phyloP scores from a whole-genome alignment of 768 basidiomycete genomes.

The Roridomyces roridus region DNA sequence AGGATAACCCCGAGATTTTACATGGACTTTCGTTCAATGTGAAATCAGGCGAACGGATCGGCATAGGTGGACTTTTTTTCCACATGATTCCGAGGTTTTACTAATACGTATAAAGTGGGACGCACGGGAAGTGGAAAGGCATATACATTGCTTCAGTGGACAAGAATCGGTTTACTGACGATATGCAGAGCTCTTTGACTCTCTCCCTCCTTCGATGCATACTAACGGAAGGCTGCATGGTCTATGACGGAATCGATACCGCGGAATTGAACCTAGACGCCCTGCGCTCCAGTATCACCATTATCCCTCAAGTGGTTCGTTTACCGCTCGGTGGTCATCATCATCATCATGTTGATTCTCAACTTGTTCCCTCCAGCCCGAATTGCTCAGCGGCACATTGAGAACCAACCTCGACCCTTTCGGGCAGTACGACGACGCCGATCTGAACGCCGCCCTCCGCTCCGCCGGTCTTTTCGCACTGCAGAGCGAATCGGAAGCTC shows the following conservation, averaged over 20 bases:
- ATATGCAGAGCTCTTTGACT: constrained; percentile 57
- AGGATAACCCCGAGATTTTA: constrained; percentile 8
- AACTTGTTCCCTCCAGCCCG: constrained; percentile 26
- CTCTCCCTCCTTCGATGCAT: constrained; percentile 56
- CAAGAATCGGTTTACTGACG: background rate
- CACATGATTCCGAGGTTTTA: background rate
- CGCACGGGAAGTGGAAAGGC: constrained; percentile 30
- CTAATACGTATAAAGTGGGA: constrained; percentile 24
- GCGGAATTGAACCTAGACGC: constrained; percentile 48
- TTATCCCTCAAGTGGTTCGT: constrained; percentile 40
- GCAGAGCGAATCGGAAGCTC: constrained; percentile 38
- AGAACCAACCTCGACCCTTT: too few species aligned
- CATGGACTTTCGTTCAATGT: constrained; percentile 40
- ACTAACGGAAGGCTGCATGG: constrained; percentile 34
- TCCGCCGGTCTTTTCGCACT: too few species aligned
- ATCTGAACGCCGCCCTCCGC: constrained; percentile 40
- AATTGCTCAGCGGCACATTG: too few species aligned
- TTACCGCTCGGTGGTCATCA: too few species aligned
- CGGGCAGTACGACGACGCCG: constrained; percentile 48
- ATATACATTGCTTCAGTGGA: background rate
- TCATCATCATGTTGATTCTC: background rate
- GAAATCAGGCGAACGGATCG: constrained; percentile 52
- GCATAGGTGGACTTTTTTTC: constrained; percentile 36
- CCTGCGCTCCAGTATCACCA: constrained; percentile 50
- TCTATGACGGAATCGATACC: constrained; percentile 49